Base-by-base conservation (phyloP, 2,329 filamentous ascomycete genomes). In the Botrytis hyacinthi region DNA sequence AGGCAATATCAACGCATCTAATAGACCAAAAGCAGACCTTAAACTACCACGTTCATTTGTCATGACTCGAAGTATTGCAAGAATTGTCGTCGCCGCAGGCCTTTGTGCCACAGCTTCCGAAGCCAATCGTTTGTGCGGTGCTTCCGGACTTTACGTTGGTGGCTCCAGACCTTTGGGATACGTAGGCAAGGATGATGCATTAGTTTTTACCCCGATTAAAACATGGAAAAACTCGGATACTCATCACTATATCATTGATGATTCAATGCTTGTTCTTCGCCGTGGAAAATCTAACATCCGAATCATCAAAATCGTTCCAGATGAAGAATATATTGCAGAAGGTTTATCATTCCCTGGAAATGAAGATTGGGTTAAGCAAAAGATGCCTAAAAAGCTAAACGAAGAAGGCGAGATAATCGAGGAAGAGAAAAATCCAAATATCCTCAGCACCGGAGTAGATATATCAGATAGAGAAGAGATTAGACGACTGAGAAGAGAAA, bases 201-300 rank as follows among this genome's bases (percentile, higher is more conserved):
- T 94, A 40, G 84, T 86, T 40, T 94, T 90, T 84, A 87, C 86
- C 14, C 86, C 87, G 2, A 86, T 93, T 74, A 88, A 89, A 79
- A 82, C 86, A 35, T 90, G 89, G 86, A 87, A 84, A 76, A 83
- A 85, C 0, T 82, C 84, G 37, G 87, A 91, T 71, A 90, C 89
- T 0, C 79, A 84, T 73, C 87, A 88, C 72, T 92, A 86, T 78
- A 83, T 92, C 72, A 86, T 93, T 29, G 87, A 90, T 75, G 87
- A 74, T 18, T 84, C 86, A 76, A 77, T 91, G 65, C 82, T 91
- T 75, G 86, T 91, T 77, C 82, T 91, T 71, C 87, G 90, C 76
- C 88, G 86, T 79, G 89, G 89, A 76, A 91, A 90, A 83, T 86
- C 90, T 81, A 89, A 90, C 75, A 81, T 91, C 63, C 87, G 88